Conservation (phyloP, 2,329 filamentous ascomycete species). For the Pyrenochaeta sp. region DNA sequence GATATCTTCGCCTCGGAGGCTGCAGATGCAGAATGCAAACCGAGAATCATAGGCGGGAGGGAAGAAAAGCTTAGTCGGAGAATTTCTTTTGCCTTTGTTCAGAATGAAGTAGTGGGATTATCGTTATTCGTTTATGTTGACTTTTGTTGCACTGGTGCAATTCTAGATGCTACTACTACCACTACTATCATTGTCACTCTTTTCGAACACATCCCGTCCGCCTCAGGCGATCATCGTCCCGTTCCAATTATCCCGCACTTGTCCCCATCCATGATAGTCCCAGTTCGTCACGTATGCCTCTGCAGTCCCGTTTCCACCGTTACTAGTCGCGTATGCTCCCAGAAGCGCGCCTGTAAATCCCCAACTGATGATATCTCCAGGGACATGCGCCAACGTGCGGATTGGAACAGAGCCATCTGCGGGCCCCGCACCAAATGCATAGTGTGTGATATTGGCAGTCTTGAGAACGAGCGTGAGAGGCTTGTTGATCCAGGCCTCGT, state of each 20-base stretch:
- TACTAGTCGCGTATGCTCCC: constrained; percentile 63
- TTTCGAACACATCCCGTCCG: background rate
- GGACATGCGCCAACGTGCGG: constrained; percentile 30
- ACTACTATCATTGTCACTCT: constrained; percentile 6
- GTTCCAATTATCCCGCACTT: constrained; percentile 22
- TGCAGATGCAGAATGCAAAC: too few species aligned
- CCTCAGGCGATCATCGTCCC: background rate
- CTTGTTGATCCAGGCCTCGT: constrained; percentile 48
- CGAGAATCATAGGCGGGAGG: too few species aligned
- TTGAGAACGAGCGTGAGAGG: constrained; percentile 54
- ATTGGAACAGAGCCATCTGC: constrained; percentile 16
- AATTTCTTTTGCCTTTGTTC: too few species aligned
- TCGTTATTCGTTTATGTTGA: too few species aligned
- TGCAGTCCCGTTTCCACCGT: constrained; percentile 56
- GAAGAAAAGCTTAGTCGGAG: too few species aligned
- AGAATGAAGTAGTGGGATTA: too few species aligned
- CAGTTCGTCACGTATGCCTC: constrained; percentile 60
- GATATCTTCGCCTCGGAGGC: too few species aligned
- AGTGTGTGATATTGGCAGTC: constrained; percentile 58
- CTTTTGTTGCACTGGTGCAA: too few species aligned
- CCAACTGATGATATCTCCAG: constrained; percentile 39
- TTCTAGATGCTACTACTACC: too few species aligned
- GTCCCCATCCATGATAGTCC: constrained; percentile 40
- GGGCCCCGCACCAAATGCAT: constrained; percentile 42
- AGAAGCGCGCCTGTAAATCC: constrained; percentile 57